Evolutionary conservation across 192 early-diverging fungal species (phyloP).

Genomic region (Coemansia sp.): DNA sequence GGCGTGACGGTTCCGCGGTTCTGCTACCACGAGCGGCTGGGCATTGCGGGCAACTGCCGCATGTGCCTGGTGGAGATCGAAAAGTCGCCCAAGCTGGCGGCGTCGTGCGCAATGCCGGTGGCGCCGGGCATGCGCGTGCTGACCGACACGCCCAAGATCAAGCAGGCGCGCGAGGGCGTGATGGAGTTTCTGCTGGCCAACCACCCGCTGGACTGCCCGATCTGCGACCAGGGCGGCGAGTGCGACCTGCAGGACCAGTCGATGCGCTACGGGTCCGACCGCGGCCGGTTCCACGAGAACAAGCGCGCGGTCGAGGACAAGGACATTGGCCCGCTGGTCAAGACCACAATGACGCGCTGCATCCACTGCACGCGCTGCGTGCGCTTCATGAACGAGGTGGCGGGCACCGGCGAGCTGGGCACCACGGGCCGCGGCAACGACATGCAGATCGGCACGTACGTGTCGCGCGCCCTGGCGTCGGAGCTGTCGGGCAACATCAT

Average conservation of each 20-base stretch:
- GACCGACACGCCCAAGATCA: conserved; percentile 89
- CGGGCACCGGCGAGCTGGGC: conserved; percentile 91
- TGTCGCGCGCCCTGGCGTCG: conserved; percentile 78
- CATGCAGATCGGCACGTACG: conserved; percentile 98
- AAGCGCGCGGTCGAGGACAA: conserved; percentile 99
- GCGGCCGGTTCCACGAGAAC: conserved; percentile 84
- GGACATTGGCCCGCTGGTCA: conserved; percentile 91
- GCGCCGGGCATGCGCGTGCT: conserved; percentile 97
- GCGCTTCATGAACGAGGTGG: conserved; percentile 96
- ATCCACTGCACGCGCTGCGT: conserved; percentile 99
- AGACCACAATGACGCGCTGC: conserved; percentile 96
- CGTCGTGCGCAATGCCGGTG: conserved; percentile 96
- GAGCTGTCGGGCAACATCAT: conserved; percentile 98
- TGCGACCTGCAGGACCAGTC: conserved; percentile 99
- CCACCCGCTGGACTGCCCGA: conserved; percentile 97
- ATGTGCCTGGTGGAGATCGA: conserved; percentile 99
- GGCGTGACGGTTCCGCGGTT: conserved; percentile 73
- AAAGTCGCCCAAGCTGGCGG: conserved; percentile 91
- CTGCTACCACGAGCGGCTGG: conserved; percentile 86
- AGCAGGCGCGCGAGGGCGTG: conserved; percentile 93
- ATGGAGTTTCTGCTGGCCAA: conserved; percentile 94
- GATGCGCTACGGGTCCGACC: conserved; percentile 91
- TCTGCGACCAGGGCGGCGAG: conserved; percentile 99
- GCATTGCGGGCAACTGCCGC: conserved; percentile 98
- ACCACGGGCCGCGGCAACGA: conserved; percentile 94